phyloP scores from a whole-genome alignment of 2,329 filamentous ascomycete species.

The Penicillium sp. region DNA sequence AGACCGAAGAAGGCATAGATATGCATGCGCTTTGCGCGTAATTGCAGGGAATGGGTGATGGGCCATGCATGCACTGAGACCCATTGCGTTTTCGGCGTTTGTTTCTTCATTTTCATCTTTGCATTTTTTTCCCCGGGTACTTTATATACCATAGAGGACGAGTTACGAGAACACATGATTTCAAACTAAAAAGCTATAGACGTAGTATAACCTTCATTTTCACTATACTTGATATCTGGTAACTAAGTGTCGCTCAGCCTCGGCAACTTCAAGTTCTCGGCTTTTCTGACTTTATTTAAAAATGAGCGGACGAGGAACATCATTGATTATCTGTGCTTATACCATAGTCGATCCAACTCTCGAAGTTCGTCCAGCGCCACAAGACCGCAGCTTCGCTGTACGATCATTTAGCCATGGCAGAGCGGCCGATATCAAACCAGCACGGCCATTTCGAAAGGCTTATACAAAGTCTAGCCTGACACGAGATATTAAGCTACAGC shows the following conservation, averaged over 20 bases:
- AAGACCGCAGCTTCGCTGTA: too few relatives aligned
- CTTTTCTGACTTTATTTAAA: background rate
- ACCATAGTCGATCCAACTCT: too few relatives aligned
- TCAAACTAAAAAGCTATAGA: background rate
- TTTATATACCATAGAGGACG: constrained; percentile 22
- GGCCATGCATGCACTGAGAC: background rate
- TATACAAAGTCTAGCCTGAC: background rate
- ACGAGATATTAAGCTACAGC: background rate
- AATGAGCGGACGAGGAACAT: too few relatives aligned
- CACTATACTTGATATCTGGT: background rate
- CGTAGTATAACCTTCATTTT: background rate
- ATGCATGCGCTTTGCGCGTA: constrained; percentile 1
- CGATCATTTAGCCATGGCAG: too few relatives aligned
- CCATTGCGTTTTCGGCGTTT: constrained; percentile 16
- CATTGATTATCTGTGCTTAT: too few relatives aligned
- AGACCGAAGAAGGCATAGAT: constrained; percentile 53
- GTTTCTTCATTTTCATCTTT: constrained; percentile 7
- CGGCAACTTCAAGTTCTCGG: background rate
- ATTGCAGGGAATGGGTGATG: background rate
- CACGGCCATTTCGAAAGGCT: too few relatives aligned
- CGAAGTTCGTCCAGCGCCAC: too few relatives aligned
- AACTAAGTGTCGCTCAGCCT: background rate
- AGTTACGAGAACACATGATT: constrained; percentile 18
- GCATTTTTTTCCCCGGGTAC: background rate
- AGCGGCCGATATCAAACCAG: background rate